Evolutionary conservation across 129 eudicot genomes (phyloP), one percentile per base, ranked within the genome.

Genomic region (Flaveria trinervia): DNA sequence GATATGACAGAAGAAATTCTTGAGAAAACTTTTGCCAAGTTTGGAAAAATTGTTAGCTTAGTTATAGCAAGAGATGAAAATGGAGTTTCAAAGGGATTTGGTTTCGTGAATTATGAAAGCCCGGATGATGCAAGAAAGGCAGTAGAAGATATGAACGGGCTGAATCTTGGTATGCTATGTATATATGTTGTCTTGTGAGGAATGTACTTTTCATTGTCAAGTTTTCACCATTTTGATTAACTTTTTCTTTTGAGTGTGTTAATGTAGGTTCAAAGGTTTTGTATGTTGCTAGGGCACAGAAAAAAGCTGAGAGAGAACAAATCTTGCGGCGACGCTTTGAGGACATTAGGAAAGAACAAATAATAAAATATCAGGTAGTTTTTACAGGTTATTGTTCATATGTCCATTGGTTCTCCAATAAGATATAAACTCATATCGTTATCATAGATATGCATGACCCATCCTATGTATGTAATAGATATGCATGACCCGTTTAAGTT

Each of bases 221-320:
- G 16, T 44, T 62, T 65, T 3, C 18, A 15, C 9, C 41, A 25
- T 54, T 80, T 9, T 26, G 20, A 44, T 54, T 15, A 11, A 22
- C 9, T 16, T 69, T 82, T 30, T 68, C 7, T 22, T 50, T 43
- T 39, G 60, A 10, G 46, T 76, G 70, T 54, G 15, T 81, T 36
- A 41, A 20, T 43, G 65, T 46, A 93, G 98, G 98, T 74, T 84
- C 90, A 39, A 87, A 91, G 90, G 80, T 77, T 56, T 65, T 91
- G 7, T 94, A 91, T 80, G 97, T 94, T 33, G 91, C 88, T 16
- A 81, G 93, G 84, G 98, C 98, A 39, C 96, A 94, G 68, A 94
- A 94, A 84, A 94, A 91, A 82, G 80, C 89, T 8, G 98, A 91
- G 67, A 90, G 96, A 60, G 97, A 87, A 78, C 89, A 87, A 81